Evolutionary conservation across 2,329 filamentous ascomycete genomes (phyloP).

Genomic region (Botryotinia globosa): DNA sequence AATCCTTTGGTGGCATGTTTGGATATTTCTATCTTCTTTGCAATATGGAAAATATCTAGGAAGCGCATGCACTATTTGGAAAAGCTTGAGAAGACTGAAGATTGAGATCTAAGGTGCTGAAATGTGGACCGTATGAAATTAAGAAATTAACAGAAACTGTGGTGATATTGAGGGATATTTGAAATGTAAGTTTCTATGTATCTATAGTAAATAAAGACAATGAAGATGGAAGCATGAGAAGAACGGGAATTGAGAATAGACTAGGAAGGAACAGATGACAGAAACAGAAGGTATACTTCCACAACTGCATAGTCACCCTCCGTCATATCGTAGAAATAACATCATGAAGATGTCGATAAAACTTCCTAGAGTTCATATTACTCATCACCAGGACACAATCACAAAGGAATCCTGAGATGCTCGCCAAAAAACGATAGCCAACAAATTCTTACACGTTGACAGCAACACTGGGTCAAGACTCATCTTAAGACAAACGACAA

Average conservation of each 20-base stretch:
- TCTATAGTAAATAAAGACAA: background rate
- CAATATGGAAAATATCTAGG: background rate
- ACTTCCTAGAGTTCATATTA: too few species aligned
- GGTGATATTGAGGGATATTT: background rate
- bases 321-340: background rate
- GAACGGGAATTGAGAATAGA: background rate
- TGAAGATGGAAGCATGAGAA: background rate
- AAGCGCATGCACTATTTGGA: background rate
- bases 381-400: background rate
- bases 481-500: background rate
- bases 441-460: background rate
- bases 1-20: conserved; percentile 29
- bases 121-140: background rate
- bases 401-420: background rate
- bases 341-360: background rate
- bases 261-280: background rate
- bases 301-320: background rate
- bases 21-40: background rate
- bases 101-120: background rate
- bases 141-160: background rate
- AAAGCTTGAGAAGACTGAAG: background rate
- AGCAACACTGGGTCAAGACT: background rate
- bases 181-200: rapidly evolving
- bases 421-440: background rate
- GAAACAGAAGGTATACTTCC: conserved; percentile 21